Base-by-base conservation (phyloP, 2,329 filamentous ascomycete species). In the Colletotrichum noveboracense region DNA sequence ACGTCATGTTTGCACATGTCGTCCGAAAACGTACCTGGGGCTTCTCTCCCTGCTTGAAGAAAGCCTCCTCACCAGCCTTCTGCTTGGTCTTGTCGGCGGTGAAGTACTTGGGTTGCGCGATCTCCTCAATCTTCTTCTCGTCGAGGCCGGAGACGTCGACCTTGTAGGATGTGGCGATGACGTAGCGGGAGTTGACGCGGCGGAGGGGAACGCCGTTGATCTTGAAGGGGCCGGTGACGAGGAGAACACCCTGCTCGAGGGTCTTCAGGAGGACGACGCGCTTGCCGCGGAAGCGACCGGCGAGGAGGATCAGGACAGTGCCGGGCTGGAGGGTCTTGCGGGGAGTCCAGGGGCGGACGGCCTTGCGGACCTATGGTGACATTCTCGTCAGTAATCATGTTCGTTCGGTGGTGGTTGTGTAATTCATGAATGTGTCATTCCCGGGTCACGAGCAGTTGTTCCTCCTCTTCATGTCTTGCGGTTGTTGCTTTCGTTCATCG, bases 31-130 rank as follows among this genome's bases (percentile, higher is more conserved):
- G 81, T 92, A 98, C 96, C 95, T 98, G 92, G 86, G 95, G 91
- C 93, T 98, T 98, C 94, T 98, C 96, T 88, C 96, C 92, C 92
- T 98, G 96, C 93, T 97, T 96, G 94, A 98, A 98, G 93, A 99
- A 99, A 87, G 96, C 95, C 87, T 98, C 96, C 93, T 99, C 96
- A 84, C 94, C 93, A 84, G 95, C 94, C 94, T 98, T 98, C 91
- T 98, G 95, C 89, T 96, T 93, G 84, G 91, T 87, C 93, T 98
- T 98, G 88, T 98, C 97, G 86, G 94, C 94, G 85, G 95, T 94
- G 92, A 99, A 99, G 94, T 99, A 99, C 89, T 95, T 95, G 84
- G 87, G 91, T 85, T 92, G 89, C 80, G 92, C 90, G 82, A 93
- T 86, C 89, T 95, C 93, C 85, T 94, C 92, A 81, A 97, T 93